phyloP scores from a whole-genome alignment of 2,329 filamentous ascomycete species.

The Thermochaetoides dissita region DNA sequence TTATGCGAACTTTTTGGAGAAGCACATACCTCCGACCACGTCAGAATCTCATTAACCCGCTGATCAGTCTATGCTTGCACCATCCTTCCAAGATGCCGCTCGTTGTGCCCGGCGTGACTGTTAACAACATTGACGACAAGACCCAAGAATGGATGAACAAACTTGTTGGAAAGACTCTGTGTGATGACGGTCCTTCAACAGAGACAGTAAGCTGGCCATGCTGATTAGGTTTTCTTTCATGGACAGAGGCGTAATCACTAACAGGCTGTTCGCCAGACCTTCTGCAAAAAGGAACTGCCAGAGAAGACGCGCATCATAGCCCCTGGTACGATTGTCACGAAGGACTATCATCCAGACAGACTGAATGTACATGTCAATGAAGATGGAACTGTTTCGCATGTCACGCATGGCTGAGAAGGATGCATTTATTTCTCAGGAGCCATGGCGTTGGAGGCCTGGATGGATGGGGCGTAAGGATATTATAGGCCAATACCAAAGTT shows the following conservation, averaged over 20 bases:
- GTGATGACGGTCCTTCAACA: conserved; percentile 31
- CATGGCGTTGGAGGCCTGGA: no score
- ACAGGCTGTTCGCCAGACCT: conserved; percentile 28
- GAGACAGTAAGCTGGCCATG: conserved; percentile 33
- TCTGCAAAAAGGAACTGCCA: conserved; percentile 47
- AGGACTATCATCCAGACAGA: conserved; percentile 38
- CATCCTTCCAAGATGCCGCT: conserved; percentile 44
- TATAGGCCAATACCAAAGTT: no score
- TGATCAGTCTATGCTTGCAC: not conserved
- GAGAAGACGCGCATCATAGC: conserved; percentile 40
- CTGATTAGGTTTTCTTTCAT: no score
- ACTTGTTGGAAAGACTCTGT: conserved; percentile 48
- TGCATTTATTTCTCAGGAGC: not conserved
- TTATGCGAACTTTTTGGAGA: no score
- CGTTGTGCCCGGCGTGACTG: conserved; percentile 45
- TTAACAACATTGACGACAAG: conserved; percentile 27
- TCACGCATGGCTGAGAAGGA: conserved; percentile 34
- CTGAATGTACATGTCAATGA: conserved; percentile 47
- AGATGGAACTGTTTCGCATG: conserved; percentile 46
- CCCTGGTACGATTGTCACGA: conserved; percentile 44
- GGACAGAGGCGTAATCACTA: not conserved
- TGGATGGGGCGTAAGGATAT: no score
- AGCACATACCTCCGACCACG: no score
- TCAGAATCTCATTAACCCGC: no score
- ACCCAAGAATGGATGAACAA: conserved; percentile 47